Base-by-base conservation (phyloP, 768 basidiomycete genomes). In the Tulasnella sp. region DNA sequence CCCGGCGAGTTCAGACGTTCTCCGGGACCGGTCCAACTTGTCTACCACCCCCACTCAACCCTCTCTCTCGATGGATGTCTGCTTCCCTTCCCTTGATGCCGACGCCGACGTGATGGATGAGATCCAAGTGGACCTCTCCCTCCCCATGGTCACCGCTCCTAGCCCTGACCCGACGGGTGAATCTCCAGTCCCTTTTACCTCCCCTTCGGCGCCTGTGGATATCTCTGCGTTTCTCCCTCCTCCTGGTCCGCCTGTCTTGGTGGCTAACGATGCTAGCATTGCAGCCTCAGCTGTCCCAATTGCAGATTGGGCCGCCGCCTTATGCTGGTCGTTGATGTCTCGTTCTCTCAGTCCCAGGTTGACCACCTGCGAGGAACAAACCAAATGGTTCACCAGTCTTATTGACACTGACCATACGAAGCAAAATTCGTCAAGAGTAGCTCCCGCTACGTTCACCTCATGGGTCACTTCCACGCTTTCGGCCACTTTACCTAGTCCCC, bases 291-390 rank as follows among this genome's bases (percentile, higher is more conserved):
- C 54, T 17, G 54, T 56, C 6, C 54, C 54, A 14, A 27, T 56
- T 15, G 29, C 54, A n/a, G 54, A 56, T 56, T 56, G 54, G 54
- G 54, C 54, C 32, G 54, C 54, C 12, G 54, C 41, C 14, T 35
- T 56, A 9, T 42, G 39, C 31, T 56, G 54, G 54, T 17, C 43
- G 8, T 41, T 49, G n/a, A 41, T 46, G 8, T 21, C 29, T n/a
- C 27, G 49, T 31, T 23, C 32, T n/a, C 43, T 45, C 43, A 23
- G 23, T 21, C 43, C 43, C 6, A 45, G 43, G 15, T 45, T 45
- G 19, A 32, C 23, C 12, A 29, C 49, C 29, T 23, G 4, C 34
- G 34, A 23, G 19, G 27, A 31, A 21, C 29, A 36, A 6, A 32
- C 23, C 19, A 50, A 50, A 32, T 50, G 49, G 49, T 23, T 45